A percentile compares a stretch with the other conserved stretches of the same genome.
Conservation (phyloP, 306 rosid species). For the Oxytropis ochrocephala region DNA sequence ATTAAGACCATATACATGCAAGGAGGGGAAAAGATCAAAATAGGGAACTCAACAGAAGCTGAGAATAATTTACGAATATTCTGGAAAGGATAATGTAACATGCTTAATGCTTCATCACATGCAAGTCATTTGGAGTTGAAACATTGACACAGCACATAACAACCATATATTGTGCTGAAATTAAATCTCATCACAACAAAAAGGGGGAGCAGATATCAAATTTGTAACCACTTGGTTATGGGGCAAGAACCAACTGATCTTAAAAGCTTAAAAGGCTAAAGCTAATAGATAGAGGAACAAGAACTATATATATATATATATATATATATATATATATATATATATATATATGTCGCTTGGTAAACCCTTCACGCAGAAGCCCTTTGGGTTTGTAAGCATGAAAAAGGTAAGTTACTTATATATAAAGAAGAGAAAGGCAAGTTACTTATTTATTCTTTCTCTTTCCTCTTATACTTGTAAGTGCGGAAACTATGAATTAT, state of each 20-base stretch:
- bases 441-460: too few species aligned
- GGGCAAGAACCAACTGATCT: neutral
- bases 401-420: too few species aligned
- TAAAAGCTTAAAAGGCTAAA: neutral
- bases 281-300: neutral
- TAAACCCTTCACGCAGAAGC: neutral
- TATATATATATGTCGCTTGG: neutral
- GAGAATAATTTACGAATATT: neutral
- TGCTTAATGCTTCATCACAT: constrained; percentile 1
- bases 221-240: constrained; percentile 2
- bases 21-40: neutral
- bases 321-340: too few species aligned
- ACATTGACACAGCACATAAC: neutral
- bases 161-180: neutral
- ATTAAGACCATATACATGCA: constrained; percentile 30
- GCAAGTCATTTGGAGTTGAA: neutral
- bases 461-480: too few species aligned
- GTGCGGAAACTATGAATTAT: too few species aligned
- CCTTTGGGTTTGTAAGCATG: neutral
- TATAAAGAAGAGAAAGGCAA: too few species aligned
- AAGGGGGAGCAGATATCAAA: neutral
- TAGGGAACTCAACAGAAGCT: constrained; percentile 9
- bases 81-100: constrained; percentile 1
- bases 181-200: neutral
- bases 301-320: too few species aligned